A percentile compares a stretch with the other conserved stretches of the same genome.
phyloP scores from a whole-genome alignment of 192 early-diverging fungal genomes.

The Kickxella alabastrina region DNA sequence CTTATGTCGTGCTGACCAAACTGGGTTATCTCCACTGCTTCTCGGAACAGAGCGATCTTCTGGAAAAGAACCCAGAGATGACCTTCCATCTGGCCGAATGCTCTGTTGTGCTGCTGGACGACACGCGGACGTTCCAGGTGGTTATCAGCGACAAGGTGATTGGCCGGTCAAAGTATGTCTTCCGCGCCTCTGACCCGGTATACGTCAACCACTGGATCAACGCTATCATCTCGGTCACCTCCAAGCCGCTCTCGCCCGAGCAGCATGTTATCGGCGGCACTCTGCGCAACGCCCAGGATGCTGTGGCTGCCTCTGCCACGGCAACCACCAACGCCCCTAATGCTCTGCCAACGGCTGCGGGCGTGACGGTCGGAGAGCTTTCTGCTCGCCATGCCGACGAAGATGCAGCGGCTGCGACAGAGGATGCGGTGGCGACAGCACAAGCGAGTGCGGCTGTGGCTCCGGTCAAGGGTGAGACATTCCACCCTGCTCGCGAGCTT shows the following conservation, averaged over 20 bases:
- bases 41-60: slow-evolving; percentile 20
- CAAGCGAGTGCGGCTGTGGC: not conserved
- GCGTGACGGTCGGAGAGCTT: slow-evolving; percentile 18
- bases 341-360: slow-evolving; percentile 23
- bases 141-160: slow-evolving; percentile 18
- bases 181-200: slow-evolving; percentile 18
- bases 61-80: slow-evolving; percentile 31
- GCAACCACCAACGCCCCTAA: slow-evolving; percentile 2
- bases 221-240: slow-evolving; percentile 15
- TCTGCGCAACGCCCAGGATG: slow-evolving; percentile 22
- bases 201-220: slow-evolving; percentile 28
- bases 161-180: slow-evolving; percentile 25
- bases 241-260: slow-evolving; percentile 5
- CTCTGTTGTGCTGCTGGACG: slow-evolving; percentile 18
- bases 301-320: slow-evolving; percentile 6
- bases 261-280: slow-evolving; percentile 20
- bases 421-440: not conserved
- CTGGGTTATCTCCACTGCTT: slow-evolving; percentile 44
- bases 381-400: slow-evolving; percentile 14
- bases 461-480: slow-evolving; percentile 7
- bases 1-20: slow-evolving; percentile 27
- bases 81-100: slow-evolving; percentile 31
- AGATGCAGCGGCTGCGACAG: slow-evolving; percentile 10
- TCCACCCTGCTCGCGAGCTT: slow-evolving; percentile 11
- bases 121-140: slow-evolving; percentile 16